These are phyloP conservation scores for Diplocarpon rosae DNA, from an alignment of 2,329 filamentous ascomycete species.

Conservation along the genomic window DNA sequence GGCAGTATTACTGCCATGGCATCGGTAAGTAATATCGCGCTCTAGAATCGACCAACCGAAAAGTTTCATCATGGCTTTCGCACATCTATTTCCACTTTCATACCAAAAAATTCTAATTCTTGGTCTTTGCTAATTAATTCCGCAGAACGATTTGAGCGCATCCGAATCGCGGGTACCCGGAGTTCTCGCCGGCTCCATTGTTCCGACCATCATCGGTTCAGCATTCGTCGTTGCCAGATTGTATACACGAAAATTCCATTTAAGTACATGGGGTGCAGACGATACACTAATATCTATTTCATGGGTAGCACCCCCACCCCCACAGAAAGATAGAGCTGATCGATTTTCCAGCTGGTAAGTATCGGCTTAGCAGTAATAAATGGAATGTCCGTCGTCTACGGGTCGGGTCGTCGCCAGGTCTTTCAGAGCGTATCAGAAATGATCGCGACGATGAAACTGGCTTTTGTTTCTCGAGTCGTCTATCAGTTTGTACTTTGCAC, in stretches of 20 bases:
- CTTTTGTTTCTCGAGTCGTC: slow-evolving; percentile 8
- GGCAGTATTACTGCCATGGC: too few species aligned
- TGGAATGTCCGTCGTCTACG: slow-evolving; percentile 6
- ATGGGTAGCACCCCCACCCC: slow-evolving; percentile 5
- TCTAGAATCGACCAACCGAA: too few species aligned
- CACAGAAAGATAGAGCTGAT: background rate
- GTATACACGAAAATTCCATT: slow-evolving; percentile 12
- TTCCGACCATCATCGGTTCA: slow-evolving; percentile 9
- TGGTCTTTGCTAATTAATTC: background rate
- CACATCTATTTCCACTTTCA: too few species aligned
- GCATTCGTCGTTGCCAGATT: slow-evolving; percentile 13
- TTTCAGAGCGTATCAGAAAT: slow-evolving; percentile 3
- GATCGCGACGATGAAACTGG: slow-evolving; percentile 5
- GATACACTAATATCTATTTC: slow-evolving; percentile 12
- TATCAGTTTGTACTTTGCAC: slow-evolving; percentile 12
- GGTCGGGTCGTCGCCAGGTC: slow-evolving; percentile 1
- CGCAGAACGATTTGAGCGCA: background rate
- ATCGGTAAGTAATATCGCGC: too few species aligned
- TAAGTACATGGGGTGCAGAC: slow-evolving; percentile 10
- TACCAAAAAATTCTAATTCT: background rate
- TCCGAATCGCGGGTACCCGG: slow-evolving; percentile 7
- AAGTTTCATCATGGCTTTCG: too few species aligned
- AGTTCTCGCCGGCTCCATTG: slow-evolving; percentile 9
- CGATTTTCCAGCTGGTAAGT: background rate
- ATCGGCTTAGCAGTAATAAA: slow-evolving; percentile 6